Evolutionary conservation across 192 early-diverging fungal genomes (phyloP), one percentile per base, ranked within the genome.

Genomic region (Entophlyctis luteolus): DNA sequence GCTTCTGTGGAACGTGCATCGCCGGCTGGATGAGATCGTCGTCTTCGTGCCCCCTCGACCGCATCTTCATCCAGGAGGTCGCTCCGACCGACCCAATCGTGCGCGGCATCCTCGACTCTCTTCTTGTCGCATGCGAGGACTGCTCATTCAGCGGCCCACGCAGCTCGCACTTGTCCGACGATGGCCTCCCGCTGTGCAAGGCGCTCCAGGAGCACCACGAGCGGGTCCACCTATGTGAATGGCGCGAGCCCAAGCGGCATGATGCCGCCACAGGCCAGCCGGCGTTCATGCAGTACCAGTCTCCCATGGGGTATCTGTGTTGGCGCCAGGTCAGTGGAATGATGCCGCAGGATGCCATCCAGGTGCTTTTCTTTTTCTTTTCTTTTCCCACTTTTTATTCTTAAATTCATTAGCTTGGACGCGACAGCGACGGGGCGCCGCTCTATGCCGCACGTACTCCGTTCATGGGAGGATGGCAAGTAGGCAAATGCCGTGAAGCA

Each of bases 361-460:
- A 42, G 39, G 39, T 42, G 8, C n/a, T n/a, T n/a, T n/a, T n/a
- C n/a, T n/a, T n/a, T n/a, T n/a, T n/a, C n/a, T n/a, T n/a, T n/a
- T n/a, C n/a, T n/a, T n/a, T n/a, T n/a, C n/a, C n/a, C n/a, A n/a
- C n/a, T n/a, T n/a, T n/a, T n/a, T n/a, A n/a, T n/a, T n/a, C n/a
- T n/a, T n/a, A n/a, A n/a, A n/a, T n/a, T n/a, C 39, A 12, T 8
- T 42, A 42, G 39, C 82, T 81, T 35, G 87, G 87, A 2, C 76
- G 79, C 23, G 87, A 88, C 46, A 68, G 54, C 3, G 81, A 86
- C 65, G 83, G 82, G 16, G 79, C 71, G 36, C 83, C 83, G 4
- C 74, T 88, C 59, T 88, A 86, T 74, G 77, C 84, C 42, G 82
- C 74, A 23, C 83, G 77, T 16, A 74, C 80, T 1, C 75, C 47